phyloP scores from a whole-genome alignment of 2,329 filamentous ascomycete genomes.

The Paecilomyces fulvus region DNA sequence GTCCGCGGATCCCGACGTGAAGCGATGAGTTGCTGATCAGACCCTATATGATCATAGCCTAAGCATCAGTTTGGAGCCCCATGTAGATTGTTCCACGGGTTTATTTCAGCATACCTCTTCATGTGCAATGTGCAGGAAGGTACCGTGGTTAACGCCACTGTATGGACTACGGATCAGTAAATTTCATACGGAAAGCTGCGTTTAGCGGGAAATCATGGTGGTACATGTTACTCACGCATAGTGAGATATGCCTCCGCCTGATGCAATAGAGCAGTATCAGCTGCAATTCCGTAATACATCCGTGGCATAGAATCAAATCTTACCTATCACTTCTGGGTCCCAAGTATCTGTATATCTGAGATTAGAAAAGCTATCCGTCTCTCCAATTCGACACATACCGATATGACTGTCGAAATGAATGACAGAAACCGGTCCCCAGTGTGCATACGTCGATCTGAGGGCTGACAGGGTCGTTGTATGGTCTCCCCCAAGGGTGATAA shows the following conservation, averaged over 20 bases:
- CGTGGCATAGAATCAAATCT: conserved; percentile 5
- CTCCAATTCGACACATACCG: neutral
- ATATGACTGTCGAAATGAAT: conserved; percentile 52
- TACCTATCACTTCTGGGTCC: conserved; percentile 45
- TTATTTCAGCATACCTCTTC: conserved; percentile 36
- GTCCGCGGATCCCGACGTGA: conserved; percentile 49
- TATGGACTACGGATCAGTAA: neutral
- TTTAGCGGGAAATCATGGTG: neutral
- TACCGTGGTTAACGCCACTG: conserved; percentile 48
- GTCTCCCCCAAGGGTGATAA: conserved; percentile 48
- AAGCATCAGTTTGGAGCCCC: neutral
- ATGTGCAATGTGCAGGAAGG: conserved; percentile 49
- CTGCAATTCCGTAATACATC: neutral
- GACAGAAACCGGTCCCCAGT: conserved; percentile 47
- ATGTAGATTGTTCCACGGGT: neutral
- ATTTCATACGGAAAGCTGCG: neutral
- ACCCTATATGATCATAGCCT: conserved; percentile 19
- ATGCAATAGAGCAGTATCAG: neutral
- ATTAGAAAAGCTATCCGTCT: neutral
- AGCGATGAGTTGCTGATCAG: conserved; percentile 47
- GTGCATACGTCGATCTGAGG: conserved; percentile 39
- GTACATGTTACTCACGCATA: conserved; percentile 38
- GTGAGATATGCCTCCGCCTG: conserved; percentile 42
- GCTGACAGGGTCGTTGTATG: conserved; percentile 49
- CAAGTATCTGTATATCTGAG: conserved; percentile 36